Evolutionary conservation across 495 filamentous ascomycete species (phyloP), one percentile per base, ranked within the genome.

Genomic region (Penicillium lividum): DNA sequence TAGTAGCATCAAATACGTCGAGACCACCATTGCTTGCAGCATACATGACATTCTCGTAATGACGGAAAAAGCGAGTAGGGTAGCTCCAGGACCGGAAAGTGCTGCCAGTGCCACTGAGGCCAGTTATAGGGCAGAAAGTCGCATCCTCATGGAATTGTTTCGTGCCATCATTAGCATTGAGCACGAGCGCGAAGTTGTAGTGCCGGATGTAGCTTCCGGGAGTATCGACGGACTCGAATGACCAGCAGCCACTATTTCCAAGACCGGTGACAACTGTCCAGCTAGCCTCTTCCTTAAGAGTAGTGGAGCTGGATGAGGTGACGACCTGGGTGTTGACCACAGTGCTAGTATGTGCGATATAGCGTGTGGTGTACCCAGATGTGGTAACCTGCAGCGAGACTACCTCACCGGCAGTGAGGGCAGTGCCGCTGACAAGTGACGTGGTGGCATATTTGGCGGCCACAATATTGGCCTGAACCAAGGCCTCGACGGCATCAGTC

Each of bases 401-500:
- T 0, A 74, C 73, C 13, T 72, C 73, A 4, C 82, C 81, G 11
- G 75, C 77, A 13, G 69, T 80, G 43, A 83, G 70, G 1, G 72
- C 72, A 9, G 73, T 54, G 15, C 82, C 82, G 60, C 76, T 82
- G 54, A 66, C 78, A 53, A 84, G 62, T 3, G 79, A 76, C 0
- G 72, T 65, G 25, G 60, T 66, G 13, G 76, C 79, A 51, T 85
- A 85, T 61, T 73, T 75, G 42, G 82, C 82, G 18, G 80, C 80
- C 2, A 83, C 77, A 57, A 86, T 79, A 56, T 86, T 76, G 31
- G 82, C 83, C 68, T 84, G 82, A 53, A 85, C 81, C 11, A 74
- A 57, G 66, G 75, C 71, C 64, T 86, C 83, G 29, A 77, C 82
- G 36, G 68, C 76, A 57, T 83, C 81, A 22, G 81, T 74, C 3